Base-by-base conservation (phyloP, 805 yeast genomes). In the Yamadazyma phyllophila region DNA sequence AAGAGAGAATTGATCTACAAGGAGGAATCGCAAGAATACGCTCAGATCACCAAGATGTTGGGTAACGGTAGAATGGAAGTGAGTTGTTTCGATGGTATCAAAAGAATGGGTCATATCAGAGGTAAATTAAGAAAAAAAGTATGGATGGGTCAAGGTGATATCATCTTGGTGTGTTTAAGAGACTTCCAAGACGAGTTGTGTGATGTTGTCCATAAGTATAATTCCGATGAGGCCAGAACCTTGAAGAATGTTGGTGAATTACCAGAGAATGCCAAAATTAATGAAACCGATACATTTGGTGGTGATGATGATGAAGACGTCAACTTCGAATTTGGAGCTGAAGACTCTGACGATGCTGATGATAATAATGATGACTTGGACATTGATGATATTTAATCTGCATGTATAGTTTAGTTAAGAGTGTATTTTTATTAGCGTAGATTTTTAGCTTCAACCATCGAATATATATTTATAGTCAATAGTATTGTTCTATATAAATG, bases 91-190 rank as follows among this genome's bases (percentile, higher is more conserved):
- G 99, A 94, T 64, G 97, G 96, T 54, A 76, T 78, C 57, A 88
- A 83, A 66, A 84, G 99, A 77, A 81, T 90, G 81, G 99, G 96
- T 14, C 99, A 92, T 66, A 94, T 94, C 63, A 88, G 99, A 80
- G 99, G 99, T 61, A 94, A 94, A 67, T 81, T 94, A 74, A 88
- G 99, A 81, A 94, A 94, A 85, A 94, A 92, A 81, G 99, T 94
- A 50, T 94, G 99, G 99, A 91, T 94, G 89, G 88, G 88, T 39
- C 98, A 90, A 69, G 99, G 99, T 75, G 99, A 94, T 67, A 94
- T 94, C 59, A 89, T 94, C 57, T 76, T 94, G 63, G 94, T 92
- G 39, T 91, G 97, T 7, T 81, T 94, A 60, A 90, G 99, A 79
- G 99, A 94, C 63, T 94, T 94, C 82, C 97, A 94, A 73, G 97